Evolutionary conservation across 2,329 filamentous ascomycete species (phyloP).

Genomic region (Arthrinium puccinioides): DNA sequence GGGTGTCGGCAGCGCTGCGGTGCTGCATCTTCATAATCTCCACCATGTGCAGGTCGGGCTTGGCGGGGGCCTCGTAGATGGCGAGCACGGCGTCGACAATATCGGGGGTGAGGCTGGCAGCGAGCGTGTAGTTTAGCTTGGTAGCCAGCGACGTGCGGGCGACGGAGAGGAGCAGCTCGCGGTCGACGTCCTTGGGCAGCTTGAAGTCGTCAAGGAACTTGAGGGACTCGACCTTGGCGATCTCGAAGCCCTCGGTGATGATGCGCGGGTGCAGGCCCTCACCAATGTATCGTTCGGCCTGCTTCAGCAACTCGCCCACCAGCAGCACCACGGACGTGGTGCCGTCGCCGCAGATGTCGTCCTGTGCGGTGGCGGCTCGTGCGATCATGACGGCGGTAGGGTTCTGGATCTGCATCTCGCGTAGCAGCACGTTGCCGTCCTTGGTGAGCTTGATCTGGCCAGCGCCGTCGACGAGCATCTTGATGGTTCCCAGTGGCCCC

Average conservation of each 20-base stretch:
- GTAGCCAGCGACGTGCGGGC: conserved; percentile 91
- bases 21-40: conserved; percentile 99
- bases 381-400: conserved; percentile 86
- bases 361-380: conserved; percentile 86
- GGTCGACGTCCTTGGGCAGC: conserved; percentile 77
- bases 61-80: conserved; percentile 82
- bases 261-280: conserved; percentile 96
- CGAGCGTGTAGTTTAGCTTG: conserved; percentile 84
- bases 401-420: conserved; percentile 93
- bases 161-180: conserved; percentile 87
- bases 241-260: conserved; percentile 95
- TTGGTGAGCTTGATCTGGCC: conserved; percentile 92
- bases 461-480: conserved; percentile 76
- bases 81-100: conserved; percentile 95
- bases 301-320: conserved; percentile 94
- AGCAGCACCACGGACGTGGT: conserved; percentile 94
- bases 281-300: conserved; percentile 91
- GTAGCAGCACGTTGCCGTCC: conserved; percentile 82
- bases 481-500: conserved; percentile 87
- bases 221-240: conserved; percentile 86
- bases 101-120: conserved; percentile 83
- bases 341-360: conserved; percentile 96
- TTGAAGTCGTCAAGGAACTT: conserved; percentile 98
- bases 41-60: conserved; percentile 97
- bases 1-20: conserved; percentile 89